Evolutionary conservation across 257 asterid genomes (phyloP), one percentile per base, ranked within the genome.

Genomic region (Fraxinus americana): DNA sequence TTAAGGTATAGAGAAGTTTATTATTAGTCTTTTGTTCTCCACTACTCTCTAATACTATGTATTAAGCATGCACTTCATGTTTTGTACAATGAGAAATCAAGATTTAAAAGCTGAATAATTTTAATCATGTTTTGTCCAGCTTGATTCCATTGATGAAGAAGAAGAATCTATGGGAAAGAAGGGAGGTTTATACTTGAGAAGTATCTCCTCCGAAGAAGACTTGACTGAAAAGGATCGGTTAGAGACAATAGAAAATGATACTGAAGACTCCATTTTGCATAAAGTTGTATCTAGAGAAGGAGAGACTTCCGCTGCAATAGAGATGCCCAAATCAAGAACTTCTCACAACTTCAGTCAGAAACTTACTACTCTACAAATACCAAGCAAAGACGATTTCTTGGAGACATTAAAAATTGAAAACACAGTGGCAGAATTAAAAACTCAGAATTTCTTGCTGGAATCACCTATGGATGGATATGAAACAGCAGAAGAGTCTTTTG

Each of bases 201-300:
- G 43, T 57, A 77, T 85, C 87, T 90, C 96, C 8, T 90, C 97
- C 1, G 97, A 86, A 81, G 97, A 91, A 32, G 96, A 94, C 83
- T 78, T 83, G 75, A 67, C 76, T 0, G 88, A 35, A 30, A 86
- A 86, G 67, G 84, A 74, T 45, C 89, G 41, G 65, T 29, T 81
- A 48, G 87, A 85, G 45, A 77, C 14, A 0, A 88, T 83, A 83
- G 90, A 80, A 63, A 82, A 65, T 23, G 86, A 77, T 25, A 23
- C 10, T 4, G 72, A 48, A 13, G 85, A 67, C 79, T 78, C 78
- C 29, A 79, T 6, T 74, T 67, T 78, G 19, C 74, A 79, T 70
- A 85, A 50, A 77, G 74, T 36, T 25, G 76, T 54, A 25, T 79
- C 88, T 0, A 82, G 54, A 70, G 79, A 82, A 48, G 83, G 78